A percentile compares a stretch with the other conserved stretches of the same genome.
These are phyloP conservation scores for Colletotrichum sp. DNA, from an alignment of 2,329 filamentous ascomycete genomes.

Conservation along the genomic window DNA sequence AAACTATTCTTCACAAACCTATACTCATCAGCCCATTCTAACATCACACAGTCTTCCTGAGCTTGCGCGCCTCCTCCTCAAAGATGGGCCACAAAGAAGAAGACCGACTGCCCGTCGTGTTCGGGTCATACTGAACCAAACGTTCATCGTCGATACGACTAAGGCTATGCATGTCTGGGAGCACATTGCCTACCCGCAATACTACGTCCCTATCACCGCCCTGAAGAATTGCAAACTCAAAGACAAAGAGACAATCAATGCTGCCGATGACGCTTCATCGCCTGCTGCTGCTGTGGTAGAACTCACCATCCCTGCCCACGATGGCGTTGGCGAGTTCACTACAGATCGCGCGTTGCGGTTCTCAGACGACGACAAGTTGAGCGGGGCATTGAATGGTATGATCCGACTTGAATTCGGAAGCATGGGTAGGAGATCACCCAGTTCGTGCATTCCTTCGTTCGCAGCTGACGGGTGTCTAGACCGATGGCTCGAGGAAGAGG, in stretches of 20 bases:
- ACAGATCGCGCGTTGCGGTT: constrained; percentile 43
- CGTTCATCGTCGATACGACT: constrained; percentile 40
- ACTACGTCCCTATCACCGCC: constrained; percentile 39
- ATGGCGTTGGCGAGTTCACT: constrained; percentile 25
- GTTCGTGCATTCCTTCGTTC: rapidly evolving
- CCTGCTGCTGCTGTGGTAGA: constrained; percentile 32
- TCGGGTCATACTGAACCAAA: constrained; percentile 35
- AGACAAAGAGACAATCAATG: constrained; percentile 29
- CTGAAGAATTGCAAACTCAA: constrained; percentile 30
- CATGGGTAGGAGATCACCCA: constrained; percentile 29
- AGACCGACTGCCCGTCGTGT: constrained; percentile 31
- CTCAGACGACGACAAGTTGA: constrained; percentile 36
- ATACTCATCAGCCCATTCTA: neutral
- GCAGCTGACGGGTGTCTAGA: constrained; percentile 23
- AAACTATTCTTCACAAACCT: neutral
- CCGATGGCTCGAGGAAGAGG: constrained; percentile 59
- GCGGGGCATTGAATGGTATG: constrained; percentile 32
- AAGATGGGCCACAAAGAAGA: constrained; percentile 27
- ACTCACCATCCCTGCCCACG: constrained; percentile 29
- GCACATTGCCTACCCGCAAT: constrained; percentile 52
- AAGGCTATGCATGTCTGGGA: constrained; percentile 45
- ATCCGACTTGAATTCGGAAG: constrained; percentile 38
- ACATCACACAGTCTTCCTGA: constrained; percentile 26
- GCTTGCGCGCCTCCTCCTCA: constrained; percentile 28
- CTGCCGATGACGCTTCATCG: constrained; percentile 23